Base-by-base conservation (phyloP, 2,329 filamentous ascomycete genomes). In the Xylaria sp. region DNA sequence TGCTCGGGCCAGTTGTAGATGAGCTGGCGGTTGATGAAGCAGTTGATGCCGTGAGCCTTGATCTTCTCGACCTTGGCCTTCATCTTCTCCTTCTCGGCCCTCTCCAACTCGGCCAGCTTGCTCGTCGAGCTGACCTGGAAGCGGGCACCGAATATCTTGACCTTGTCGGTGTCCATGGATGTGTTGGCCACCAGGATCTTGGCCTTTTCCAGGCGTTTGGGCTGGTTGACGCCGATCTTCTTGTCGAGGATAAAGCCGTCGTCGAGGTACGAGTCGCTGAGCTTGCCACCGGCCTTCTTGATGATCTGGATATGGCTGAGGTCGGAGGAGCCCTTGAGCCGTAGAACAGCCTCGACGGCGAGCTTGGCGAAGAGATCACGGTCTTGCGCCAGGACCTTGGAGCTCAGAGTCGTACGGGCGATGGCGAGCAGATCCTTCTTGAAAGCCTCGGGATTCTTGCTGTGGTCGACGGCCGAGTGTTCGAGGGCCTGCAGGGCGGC, bases 1-100 rank as follows among this genome's bases (percentile, higher is more conserved):
- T 99, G 96, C 83, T 99, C 96, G 6, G 96, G 96, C 96, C 96
- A 99, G 87, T 99, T 99, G 88, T 99, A 99, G 84, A 99, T 99
- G 72, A 99, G 90, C 82, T 99, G 96, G 76, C 96, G 88, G 88
- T 99, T 99, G 82, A 99, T 97, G 83, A 99, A 99, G 87, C 96
- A 98, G 88, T 99, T 99, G 85, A 99, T 98, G 68, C 96, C 96
- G 79, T 99, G 96, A 56, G 94, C 89, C 89, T 98, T 99, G 85
- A 99, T 99, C 83, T 94, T 95, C 72, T 99, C 96, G 55, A 99
- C 96, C 88, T 99, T 99, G 74, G 93, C 92, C 87, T 94, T 97
- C 96, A 99, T 99, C 90, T 98, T 98, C 78, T 99, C 96, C 78
- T 94, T 92, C 86, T 98, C 96, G 6, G 96, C 96, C 88, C 97